Conservation (phyloP, 768 basidiomycete species). For the Floccularia luteovirens region DNA sequence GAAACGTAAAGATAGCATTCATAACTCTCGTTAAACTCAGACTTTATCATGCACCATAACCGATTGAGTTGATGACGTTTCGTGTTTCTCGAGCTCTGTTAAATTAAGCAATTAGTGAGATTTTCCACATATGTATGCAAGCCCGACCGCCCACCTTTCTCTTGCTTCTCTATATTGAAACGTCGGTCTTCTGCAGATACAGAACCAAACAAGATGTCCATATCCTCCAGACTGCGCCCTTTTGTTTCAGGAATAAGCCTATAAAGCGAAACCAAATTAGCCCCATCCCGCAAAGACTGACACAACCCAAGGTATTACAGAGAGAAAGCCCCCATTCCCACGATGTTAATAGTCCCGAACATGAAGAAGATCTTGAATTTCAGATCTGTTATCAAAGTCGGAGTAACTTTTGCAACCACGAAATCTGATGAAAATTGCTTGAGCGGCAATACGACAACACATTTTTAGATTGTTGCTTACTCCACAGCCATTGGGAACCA, state of each 20-base stretch:
- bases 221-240: conserved; percentile 46
- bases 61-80: too few relatives aligned
- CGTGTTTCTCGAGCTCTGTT: too few relatives aligned
- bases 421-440: conserved; percentile 38
- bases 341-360: conserved; percentile 70
- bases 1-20: too few relatives aligned
- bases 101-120: too few relatives aligned
- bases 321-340: conserved; percentile 61
- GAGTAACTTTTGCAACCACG: conserved; percentile 66
- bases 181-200: conserved; percentile 47
- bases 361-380: conserved; percentile 74
- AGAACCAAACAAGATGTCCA: conserved; percentile 50
- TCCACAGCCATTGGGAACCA: conserved; percentile 80
- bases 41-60: too few relatives aligned
- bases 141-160: conserved; percentile 29
- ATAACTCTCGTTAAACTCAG: too few relatives aligned
- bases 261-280: not conserved
- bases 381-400: conserved; percentile 48
- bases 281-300: not conserved
- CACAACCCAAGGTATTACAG: conserved; percentile 32
- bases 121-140: too few relatives aligned
- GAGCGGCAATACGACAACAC: too few relatives aligned
- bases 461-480: too few relatives aligned
- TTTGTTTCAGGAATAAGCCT: conserved; percentile 60
- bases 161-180: conserved; percentile 40